Conservation (phyloP, 495 filamentous ascomycete species). For the Penicillium nucicola region DNA sequence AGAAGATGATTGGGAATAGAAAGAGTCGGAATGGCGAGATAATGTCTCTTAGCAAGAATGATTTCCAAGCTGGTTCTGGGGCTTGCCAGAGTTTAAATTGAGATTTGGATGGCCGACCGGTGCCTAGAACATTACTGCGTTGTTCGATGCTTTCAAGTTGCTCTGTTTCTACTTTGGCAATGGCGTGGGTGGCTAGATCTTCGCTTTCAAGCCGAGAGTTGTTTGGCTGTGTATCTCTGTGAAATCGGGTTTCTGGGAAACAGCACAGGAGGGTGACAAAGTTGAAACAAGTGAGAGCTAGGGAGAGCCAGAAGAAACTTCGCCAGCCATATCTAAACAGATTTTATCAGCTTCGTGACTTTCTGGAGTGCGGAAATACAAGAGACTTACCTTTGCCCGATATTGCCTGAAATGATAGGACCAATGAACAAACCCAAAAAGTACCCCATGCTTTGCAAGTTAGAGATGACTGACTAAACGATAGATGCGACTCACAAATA, state of each 20-base stretch:
- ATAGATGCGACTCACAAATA: constrained; percentile 46
- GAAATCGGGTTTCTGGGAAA: constrained; percentile 55
- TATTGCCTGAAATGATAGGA: constrained; percentile 50
- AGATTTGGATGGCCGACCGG: constrained; percentile 37
- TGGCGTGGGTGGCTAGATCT: no score
- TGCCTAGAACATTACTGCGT: constrained; percentile 21
- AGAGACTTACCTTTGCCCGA: constrained; percentile 35
- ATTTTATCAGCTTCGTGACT: not conserved
- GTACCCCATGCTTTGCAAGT: constrained; percentile 25
- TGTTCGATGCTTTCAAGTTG: not conserved
- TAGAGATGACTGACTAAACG: not conserved
- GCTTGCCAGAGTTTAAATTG: constrained; percentile 48
- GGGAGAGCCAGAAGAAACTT: constrained; percentile 51
- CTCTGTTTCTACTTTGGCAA: not conserved
- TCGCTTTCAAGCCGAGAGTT: no score
- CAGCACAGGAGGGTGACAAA: constrained; percentile 43
- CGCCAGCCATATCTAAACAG: constrained; percentile 40
- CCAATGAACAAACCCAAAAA: constrained; percentile 41
- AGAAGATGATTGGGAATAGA: constrained; percentile 56
- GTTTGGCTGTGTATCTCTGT: not conserved
- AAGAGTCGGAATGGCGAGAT: constrained; percentile 47
- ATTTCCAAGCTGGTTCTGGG: constrained; percentile 32
- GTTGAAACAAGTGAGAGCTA: constrained; percentile 36
- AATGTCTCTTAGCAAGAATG: constrained; percentile 35
- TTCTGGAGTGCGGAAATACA: no score